These are phyloP conservation scores for Exophiala viscosa DNA, from an alignment of 2,329 filamentous ascomycete species.

Conservation along the genomic window DNA sequence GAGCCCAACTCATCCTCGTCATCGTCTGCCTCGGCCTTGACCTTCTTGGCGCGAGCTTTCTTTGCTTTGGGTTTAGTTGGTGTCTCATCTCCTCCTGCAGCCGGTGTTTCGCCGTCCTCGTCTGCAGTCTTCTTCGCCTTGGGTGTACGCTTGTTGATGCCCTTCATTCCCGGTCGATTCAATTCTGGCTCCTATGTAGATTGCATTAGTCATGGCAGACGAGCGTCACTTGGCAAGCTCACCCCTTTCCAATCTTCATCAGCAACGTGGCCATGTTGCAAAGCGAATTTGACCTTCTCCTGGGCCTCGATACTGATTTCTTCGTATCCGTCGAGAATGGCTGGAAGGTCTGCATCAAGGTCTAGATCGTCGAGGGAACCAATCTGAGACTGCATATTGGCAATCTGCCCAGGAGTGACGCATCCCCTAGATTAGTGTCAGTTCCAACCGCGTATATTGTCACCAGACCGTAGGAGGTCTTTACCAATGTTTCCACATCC, in stretches of 20 bases:
- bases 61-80: slow-evolving; percentile 24
- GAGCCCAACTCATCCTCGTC: slow-evolving; percentile 15
- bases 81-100: slow-evolving; percentile 23
- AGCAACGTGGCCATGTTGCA: slow-evolving; percentile 75
- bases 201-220: slow-evolving; percentile 12
- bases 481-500: slow-evolving; percentile 84
- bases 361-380: slow-evolving; percentile 44
- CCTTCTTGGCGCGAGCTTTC: slow-evolving; percentile 26
- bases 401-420: slow-evolving; percentile 70
- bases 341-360: slow-evolving; percentile 48
- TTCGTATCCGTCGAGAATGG: slow-evolving; percentile 75
- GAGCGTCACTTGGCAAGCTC: slow-evolving; percentile 37
- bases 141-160: slow-evolving; percentile 52
- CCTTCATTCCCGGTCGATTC: slow-evolving; percentile 65
- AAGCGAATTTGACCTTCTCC: slow-evolving; percentile 67
- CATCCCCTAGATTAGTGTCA: slow-evolving; percentile 66
- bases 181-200: slow-evolving; percentile 63
- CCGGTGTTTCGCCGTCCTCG: slow-evolving; percentile 31
- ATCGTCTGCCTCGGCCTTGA: slow-evolving; percentile 32
- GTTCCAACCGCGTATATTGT: not conserved
- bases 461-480: slow-evolving; percentile 25
- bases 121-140: slow-evolving; percentile 34
- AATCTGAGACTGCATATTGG: slow-evolving; percentile 60
- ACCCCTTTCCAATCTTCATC: slow-evolving; percentile 87
- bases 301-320: slow-evolving; percentile 67